phyloP scores from a whole-genome alignment of 768 basidiomycete species.

The Suillus hirtellus region DNA sequence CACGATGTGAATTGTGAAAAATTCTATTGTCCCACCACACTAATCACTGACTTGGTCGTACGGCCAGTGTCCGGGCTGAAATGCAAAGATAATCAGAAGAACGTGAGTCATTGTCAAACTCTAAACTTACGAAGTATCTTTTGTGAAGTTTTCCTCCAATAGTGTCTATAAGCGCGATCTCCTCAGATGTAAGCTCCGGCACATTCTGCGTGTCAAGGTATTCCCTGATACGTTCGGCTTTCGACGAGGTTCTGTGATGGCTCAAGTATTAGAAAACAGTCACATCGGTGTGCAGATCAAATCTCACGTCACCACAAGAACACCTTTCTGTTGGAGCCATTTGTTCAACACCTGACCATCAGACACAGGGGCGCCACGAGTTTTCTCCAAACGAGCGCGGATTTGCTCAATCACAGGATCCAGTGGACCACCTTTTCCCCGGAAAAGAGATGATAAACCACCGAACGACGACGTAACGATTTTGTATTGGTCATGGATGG shows the following conservation, averaged over 20 bases:
- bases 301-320: slow-evolving; percentile 34
- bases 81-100: slow-evolving; percentile 7
- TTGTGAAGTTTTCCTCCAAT: slow-evolving; percentile 25
- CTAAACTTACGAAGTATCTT: slow-evolving; percentile 28
- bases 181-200: slow-evolving; percentile 28
- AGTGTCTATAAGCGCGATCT: slow-evolving; percentile 26
- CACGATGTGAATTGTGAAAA: too few species aligned
- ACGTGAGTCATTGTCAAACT: neutral
- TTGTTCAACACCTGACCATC: slow-evolving; percentile 30
- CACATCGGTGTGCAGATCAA: neutral
- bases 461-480: slow-evolving; percentile 43
- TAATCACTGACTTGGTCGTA: slow-evolving; percentile 15
- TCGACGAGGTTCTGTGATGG: slow-evolving; percentile 32
- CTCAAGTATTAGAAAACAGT: neutral
- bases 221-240: slow-evolving; percentile 34
- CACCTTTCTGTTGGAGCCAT: slow-evolving; percentile 31
- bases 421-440: slow-evolving; percentile 38
- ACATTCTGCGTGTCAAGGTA: slow-evolving; percentile 32
- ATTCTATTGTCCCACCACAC: too few species aligned
- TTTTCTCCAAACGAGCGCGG: slow-evolving; percentile 28
- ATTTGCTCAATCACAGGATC: slow-evolving; percentile 39
- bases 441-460: slow-evolving; percentile 40
- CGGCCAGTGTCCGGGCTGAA: slow-evolving; percentile 20
- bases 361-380: slow-evolving; percentile 28
- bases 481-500: slow-evolving; percentile 33